Base-by-base conservation (phyloP, 805 yeast genomes). In the Pichia nanzhaoensis region DNA sequence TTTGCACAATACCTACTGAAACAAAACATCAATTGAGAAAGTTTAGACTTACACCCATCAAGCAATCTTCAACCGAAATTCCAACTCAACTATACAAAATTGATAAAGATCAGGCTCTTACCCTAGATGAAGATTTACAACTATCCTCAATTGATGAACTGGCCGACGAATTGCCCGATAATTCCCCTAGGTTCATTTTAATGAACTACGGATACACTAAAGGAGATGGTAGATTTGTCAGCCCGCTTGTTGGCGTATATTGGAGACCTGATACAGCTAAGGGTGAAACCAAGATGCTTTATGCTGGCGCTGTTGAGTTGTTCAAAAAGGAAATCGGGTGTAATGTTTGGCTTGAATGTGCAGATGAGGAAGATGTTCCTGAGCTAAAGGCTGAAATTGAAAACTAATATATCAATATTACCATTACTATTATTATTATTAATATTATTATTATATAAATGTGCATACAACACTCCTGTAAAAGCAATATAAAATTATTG, bases 251-350 rank as follows among this genome's bases (percentile, higher is more conserved):
- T 2, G 63, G 90, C 59, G 55, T 90, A n/a, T 90, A 88, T 62
- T 90, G 90, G 81, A 75, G 86, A 49, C 97, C 97, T 3, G 82
- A 82, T 21, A 87, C 95, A 0, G 73, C 87, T n/a, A 82, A 85
- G 16, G 91, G 83, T 59, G 85, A 84, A 45, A 70, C 75, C 57
- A 80, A 83, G 61, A 90, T 89, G 97, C 65, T 86, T 40, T 89
- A 88, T 55, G 97, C 96, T 1, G 95, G 93, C 4, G 95, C 95
- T 2, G 76, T 86, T 19, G 96, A 90, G 60, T 65, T 82, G 51
- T 73, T 90, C 46, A 74, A 91, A 61, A 80, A 77, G 41, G 81
- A 82, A 53, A 82, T 90, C n/a, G 87, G 88, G 16, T 88, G 86
- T n/a, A 62, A 43, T 57, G 73, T 80, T 56, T 68, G 83, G 31